These are phyloP conservation scores for Xylaria sp. DNA, from an alignment of 495 filamentous ascomycete genomes.

Conservation along the genomic window DNA sequence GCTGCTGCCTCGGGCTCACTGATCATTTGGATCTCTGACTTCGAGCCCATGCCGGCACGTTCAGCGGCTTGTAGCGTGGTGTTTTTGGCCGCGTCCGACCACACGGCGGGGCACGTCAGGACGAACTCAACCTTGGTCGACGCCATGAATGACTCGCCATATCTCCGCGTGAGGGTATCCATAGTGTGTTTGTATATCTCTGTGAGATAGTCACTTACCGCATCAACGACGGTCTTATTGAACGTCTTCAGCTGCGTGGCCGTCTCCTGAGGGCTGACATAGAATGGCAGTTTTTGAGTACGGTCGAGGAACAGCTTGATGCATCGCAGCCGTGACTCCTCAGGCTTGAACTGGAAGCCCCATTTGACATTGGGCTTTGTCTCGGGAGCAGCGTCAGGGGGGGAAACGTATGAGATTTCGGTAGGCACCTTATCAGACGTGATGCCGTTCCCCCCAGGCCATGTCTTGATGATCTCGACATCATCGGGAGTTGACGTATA, in stretches of 20 bases:
- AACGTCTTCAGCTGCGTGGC: conserved; percentile 72
- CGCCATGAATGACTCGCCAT: conserved; percentile 67
- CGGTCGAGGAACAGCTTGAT: conserved; percentile 83
- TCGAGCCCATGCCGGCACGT: conserved; percentile 68
- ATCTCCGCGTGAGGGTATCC: conserved; percentile 70
- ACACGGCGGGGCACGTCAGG: conserved; percentile 81
- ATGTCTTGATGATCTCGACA: conserved; percentile 81
- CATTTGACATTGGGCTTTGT: conserved; percentile 61
- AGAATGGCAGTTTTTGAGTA: conserved; percentile 77
- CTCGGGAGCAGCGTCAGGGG: conserved; percentile 44
- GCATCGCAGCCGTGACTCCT: conserved; percentile 75
- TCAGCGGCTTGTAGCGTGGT: conserved; percentile 70
- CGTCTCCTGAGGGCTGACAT: conserved; percentile 76
- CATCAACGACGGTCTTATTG: conserved; percentile 65
- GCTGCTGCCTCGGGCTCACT: conserved; percentile 80
- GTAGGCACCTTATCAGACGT: conserved; percentile 74
- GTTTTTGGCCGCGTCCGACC: conserved; percentile 77
- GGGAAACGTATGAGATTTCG: conserved; percentile 63
- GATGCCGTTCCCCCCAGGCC: conserved; percentile 78
- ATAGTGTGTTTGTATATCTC: conserved; percentile 76
- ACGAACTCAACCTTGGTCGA: conserved; percentile 70
- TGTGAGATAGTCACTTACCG: conserved; percentile 71
- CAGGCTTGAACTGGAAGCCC: conserved; percentile 80
- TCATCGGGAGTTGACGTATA: conserved; percentile 79
- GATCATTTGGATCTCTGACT: conserved; percentile 68